These are phyloP conservation scores for Arachis stenosperma DNA, from an alignment of 306 rosid genomes.

Conservation along the genomic window DNA sequence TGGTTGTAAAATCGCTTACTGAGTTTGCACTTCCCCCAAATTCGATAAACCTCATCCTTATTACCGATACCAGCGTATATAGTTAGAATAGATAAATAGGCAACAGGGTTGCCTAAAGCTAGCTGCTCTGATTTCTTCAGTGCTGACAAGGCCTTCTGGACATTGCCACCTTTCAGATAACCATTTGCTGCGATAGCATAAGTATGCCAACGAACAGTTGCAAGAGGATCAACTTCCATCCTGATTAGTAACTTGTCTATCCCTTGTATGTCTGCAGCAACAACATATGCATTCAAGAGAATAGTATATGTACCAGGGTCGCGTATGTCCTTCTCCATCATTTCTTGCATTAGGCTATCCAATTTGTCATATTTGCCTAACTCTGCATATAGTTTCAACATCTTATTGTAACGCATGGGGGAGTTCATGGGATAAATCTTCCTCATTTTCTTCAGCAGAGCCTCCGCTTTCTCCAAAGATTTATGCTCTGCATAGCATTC, in stretches of 20 bases:
- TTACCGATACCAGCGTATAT: constrained; percentile 53
- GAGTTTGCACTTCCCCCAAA: constrained; percentile 56
- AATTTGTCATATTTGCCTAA: constrained; percentile 58
- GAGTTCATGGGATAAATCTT: constrained; percentile 34
- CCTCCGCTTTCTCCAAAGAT: constrained; percentile 61
- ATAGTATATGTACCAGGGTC: constrained; percentile 47
- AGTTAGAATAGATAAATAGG: constrained; percentile 54
- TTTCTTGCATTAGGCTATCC: constrained; percentile 54
- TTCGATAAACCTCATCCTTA: constrained; percentile 65
- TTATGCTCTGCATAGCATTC: constrained; percentile 58
- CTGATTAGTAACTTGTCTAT: constrained; percentile 62
- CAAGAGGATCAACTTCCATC: constrained; percentile 61
- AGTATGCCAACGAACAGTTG: constrained; percentile 50
- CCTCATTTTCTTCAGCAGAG: constrained; percentile 55
- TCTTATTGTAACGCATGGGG: constrained; percentile 48
- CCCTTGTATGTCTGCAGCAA: constrained; percentile 40
- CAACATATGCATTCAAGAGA: constrained; percentile 56
- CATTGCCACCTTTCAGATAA: constrained; percentile 55
- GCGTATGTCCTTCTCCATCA: constrained; percentile 55
- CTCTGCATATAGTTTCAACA: constrained; percentile 62
- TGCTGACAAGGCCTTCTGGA: constrained; percentile 49
- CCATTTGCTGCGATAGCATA: constrained; percentile 57
- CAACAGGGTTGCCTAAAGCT: constrained; percentile 21
- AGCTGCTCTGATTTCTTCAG: constrained; percentile 57
- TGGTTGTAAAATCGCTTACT: constrained; percentile 27